These are phyloP conservation scores for Hypoxylon sp. DNA, from an alignment of 2,329 filamentous ascomycete species.

Conservation along the genomic window DNA sequence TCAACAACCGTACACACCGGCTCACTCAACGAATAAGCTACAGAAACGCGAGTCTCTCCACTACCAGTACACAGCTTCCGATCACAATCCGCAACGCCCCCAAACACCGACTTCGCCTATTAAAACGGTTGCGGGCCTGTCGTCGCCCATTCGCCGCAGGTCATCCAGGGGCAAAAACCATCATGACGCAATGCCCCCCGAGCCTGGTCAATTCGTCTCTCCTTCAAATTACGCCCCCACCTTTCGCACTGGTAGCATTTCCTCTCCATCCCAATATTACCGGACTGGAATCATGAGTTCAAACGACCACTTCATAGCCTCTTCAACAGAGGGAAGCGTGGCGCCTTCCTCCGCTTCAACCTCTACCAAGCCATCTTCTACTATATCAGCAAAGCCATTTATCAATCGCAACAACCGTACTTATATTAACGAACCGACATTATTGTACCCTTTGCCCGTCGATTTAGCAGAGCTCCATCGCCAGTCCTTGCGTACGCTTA, in stretches of 20 bases:
- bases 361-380: conserved; percentile 46
- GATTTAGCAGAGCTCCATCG: conserved; percentile 90
- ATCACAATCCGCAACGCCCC: conserved; percentile 29
- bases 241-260: conserved; percentile 63
- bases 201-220: conserved; percentile 36
- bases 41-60: conserved; percentile 46
- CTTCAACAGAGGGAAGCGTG: conserved; percentile 60
- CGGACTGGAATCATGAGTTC: conserved; percentile 65
- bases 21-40: conserved; percentile 32
- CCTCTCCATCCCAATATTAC: conserved; percentile 56
- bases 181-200: conserved; percentile 47
- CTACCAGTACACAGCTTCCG: conserved; percentile 38
- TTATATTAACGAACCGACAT: conserved; percentile 81
- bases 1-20: conserved; percentile 16
- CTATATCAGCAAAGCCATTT: conserved; percentile 67
- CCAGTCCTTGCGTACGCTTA: conserved; percentile 85
- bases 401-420: conserved; percentile 83
- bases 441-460: conserved; percentile 88
- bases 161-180: conserved; percentile 43
- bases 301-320: conserved; percentile 60
- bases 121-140: conserved; percentile 26
- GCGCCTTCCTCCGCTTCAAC: conserved; percentile 52
- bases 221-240: conserved; percentile 53
- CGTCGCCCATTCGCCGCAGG: conserved; percentile 37
- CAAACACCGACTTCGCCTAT: conserved; percentile 35